Base-by-base conservation (phyloP, 805 yeast genomes). In the Lipomyces starkeyi region DNA sequence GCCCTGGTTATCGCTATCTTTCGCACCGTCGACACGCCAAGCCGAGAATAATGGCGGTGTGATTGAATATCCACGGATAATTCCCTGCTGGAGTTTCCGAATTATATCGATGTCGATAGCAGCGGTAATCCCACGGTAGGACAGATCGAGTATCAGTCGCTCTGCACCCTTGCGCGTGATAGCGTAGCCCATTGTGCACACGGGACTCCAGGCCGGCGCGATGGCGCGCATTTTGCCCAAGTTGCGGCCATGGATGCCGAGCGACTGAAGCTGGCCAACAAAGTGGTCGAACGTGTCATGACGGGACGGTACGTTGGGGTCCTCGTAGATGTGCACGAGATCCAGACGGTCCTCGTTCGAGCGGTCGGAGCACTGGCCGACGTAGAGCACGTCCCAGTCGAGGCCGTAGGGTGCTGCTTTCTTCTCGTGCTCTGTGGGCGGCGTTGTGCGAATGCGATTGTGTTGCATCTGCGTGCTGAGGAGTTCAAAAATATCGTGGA, bases 291-390 rank as follows among this genome's bases (percentile, higher is more conserved):
- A 34, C 3, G 59, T 52, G 32, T 34, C 49, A 29, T 57, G 54
- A 25, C 32, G 40, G 2, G 63, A 40, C 22, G 68, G 68, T 25
- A 61, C 54, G 43, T 65, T 61, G 13, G 66, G 62, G 57, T 66
- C 69, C 47, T 66, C 67, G 43, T 54, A 66, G 43, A 57, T 58
- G 43, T 66, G 69, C 40, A 63, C 61, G n/a, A 66, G 59, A 32
- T 66, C 66, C 7, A 32, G 17, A 11, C 69, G 63, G 55, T 65
- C 34, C 14, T 59, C 58, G 37, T 58, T 60, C 54, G 69, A 27
- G 35, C 57, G 58, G 43, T 66, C 69, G n/a, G 66, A 64, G 47
- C 69, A 66, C 27, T 66, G 69, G 53, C 69, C 69, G 25, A 66
- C 59, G n/a, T 59, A 60, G 43, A 66, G 55, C 47, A 63, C 53